Evolutionary conservation across 2,329 filamentous ascomycete species (phyloP).

Genomic region (Fusarium robinianum): DNA sequence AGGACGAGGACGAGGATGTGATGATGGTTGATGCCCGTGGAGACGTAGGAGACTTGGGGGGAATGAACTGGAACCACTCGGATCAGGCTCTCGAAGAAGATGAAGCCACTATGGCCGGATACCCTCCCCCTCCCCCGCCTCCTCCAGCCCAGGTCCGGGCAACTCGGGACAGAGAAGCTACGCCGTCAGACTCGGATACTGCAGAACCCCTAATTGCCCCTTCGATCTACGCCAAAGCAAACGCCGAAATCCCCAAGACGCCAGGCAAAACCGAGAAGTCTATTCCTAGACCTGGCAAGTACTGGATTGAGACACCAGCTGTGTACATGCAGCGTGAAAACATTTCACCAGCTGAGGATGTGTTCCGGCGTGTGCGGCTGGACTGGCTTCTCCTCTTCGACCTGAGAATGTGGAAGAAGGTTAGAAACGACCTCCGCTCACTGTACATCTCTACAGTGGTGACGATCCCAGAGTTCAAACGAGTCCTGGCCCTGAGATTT

Average conservation of each 20-base stretch:
- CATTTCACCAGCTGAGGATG: slow-evolving; percentile 77
- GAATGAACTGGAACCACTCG: slow-evolving; percentile 56
- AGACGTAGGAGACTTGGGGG: slow-evolving; percentile 51
- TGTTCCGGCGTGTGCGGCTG: slow-evolving; percentile 85
- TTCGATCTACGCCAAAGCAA: slow-evolving; percentile 64
- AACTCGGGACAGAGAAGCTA: slow-evolving; percentile 62
- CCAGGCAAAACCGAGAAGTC: slow-evolving; percentile 59
- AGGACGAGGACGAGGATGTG: slow-evolving; percentile 59
- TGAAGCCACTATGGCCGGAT: slow-evolving; percentile 78
- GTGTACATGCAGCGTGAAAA: slow-evolving; percentile 66
- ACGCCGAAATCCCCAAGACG: slow-evolving; percentile 79
- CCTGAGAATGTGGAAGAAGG: slow-evolving; percentile 93
- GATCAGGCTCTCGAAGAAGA: slow-evolving; percentile 74
- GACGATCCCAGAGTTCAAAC: slow-evolving; percentile 93
- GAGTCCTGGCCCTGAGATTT: slow-evolving; percentile 89
- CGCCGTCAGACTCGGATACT: slow-evolving; percentile 74
- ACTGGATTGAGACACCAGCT: slow-evolving; percentile 84
- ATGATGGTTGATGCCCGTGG: slow-evolving; percentile 60
- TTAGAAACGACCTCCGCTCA: slow-evolving; percentile 85
- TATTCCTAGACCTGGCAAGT: slow-evolving; percentile 69
- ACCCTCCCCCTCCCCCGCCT: slow-evolving; percentile 65
- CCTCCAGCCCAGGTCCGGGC: slow-evolving; percentile 46
- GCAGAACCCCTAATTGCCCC: slow-evolving; percentile 66
- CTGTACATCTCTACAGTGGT: slow-evolving; percentile 97
- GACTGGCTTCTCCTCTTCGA: slow-evolving; percentile 97